Evolutionary conservation across 345 rosid genomes (phyloP).

Genomic region (Excoecaria cochinchinensis): DNA sequence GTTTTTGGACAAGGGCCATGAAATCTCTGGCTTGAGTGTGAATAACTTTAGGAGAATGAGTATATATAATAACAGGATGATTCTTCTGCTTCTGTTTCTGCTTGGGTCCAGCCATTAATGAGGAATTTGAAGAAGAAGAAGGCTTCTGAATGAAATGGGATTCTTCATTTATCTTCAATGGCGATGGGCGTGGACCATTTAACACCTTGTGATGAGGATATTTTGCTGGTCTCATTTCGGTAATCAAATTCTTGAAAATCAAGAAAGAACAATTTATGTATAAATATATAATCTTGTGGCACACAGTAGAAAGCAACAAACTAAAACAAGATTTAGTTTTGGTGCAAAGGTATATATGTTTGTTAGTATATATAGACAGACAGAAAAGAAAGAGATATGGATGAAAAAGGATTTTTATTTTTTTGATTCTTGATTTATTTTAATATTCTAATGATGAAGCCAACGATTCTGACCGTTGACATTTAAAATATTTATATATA

Average conservation of each 20-base stretch:
- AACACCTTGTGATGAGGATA: neutral
- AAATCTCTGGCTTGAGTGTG: slow-evolving; percentile 25
- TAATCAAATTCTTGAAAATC: neutral
- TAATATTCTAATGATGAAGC: slow-evolving; percentile 18
- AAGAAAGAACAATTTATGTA: neutral
- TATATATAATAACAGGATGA: slow-evolving; percentile 21
- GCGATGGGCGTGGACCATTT: slow-evolving; percentile 20
- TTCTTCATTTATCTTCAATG: slow-evolving; percentile 21
- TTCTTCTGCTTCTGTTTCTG: neutral
- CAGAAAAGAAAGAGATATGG: slow-evolving; percentile 5
- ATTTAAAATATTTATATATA: neutral
- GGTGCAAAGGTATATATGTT: neutral
- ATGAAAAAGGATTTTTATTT: neutral
- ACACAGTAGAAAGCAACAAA: neutral
- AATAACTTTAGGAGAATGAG: slow-evolving; percentile 24
- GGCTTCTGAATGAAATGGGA: slow-evolving; percentile 22
- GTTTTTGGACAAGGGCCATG: slow-evolving; percentile 29
- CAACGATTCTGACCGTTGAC: slow-evolving; percentile 81
- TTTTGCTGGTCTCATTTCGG: slow-evolving; percentile 17
- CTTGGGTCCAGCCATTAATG: neutral
- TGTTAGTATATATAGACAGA: neutral
- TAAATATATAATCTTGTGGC: neutral
- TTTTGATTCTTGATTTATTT: neutral
- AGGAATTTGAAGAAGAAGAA: neutral
- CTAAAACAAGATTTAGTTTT: slow-evolving; percentile 2